Base-by-base conservation (phyloP, 129 eudicot genomes). In the Apium graveolens region DNA sequence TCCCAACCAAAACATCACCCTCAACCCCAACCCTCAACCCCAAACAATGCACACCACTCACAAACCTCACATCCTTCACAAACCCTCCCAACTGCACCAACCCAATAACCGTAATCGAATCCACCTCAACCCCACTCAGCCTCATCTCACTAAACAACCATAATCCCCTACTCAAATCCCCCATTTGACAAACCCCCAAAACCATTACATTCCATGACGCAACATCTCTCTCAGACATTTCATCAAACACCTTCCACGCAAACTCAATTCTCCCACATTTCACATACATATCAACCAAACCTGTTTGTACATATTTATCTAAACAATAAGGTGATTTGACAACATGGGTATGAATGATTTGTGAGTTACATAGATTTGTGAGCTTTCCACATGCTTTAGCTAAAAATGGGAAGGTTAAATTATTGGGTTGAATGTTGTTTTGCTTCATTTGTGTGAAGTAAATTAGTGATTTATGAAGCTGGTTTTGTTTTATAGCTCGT, bases 331-430 rank as follows among this genome's bases (percentile, higher is more conserved):
- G 83, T 11, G 96, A 86, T 76, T 93, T 94, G 0, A 77, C 60
- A 2, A 91, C 76, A 65, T 85, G 90, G 76, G 89, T 85, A 66
- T 91, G 98, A 51, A 93, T 27, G 43, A 71, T 86, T 78, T 82
- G 75, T 1, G 93, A 85, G 74, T 62, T 72, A 29, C 10, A 65
- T 27, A 78, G 78, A 48, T 82, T 73, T 4, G 77, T 78, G 57
- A 85, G 83, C 82, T 88, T 88, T 29, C 90, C 97, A 34, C 90
- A 88, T 5, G 96, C 91, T 87, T 93, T 93, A 55, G 97, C 93
- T 5, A 89, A 37, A 49, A 89, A 78, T 32, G 91, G 96, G 21
- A 89, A 88, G 72, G 98, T 93, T 42, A 89, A 70, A 60, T 83
- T 84, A 86, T 93, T 81, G 75, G 98, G 96, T 46, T 78, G 63